Evolutionary conservation across 2,329 filamentous ascomycete species (phyloP).

Genomic region (Paradendryphiella salina): DNA sequence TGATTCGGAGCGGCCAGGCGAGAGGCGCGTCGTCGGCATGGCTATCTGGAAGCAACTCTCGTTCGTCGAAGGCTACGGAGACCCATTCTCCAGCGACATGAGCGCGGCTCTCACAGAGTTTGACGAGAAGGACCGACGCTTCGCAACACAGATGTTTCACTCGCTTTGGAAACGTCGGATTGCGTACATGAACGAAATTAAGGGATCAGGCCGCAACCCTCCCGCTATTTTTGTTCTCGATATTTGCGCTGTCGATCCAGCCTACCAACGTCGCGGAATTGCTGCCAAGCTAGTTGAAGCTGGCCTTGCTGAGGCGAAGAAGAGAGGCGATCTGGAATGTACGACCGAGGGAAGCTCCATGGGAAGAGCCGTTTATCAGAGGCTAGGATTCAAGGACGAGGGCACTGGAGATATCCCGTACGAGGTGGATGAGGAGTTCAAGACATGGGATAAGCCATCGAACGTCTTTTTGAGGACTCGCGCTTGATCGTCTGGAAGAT

Average conservation of each 20-base stretch:
- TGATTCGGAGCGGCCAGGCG: slow-evolving; percentile 27
- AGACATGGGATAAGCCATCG: slow-evolving; percentile 34
- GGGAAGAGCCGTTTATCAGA: slow-evolving; percentile 41
- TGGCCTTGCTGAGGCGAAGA: slow-evolving; percentile 43
- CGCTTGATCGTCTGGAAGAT: slow-evolving; percentile 4
- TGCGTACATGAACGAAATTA: slow-evolving; percentile 30
- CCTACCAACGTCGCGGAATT: slow-evolving; percentile 54
- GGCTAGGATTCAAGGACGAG: slow-evolving; percentile 41
- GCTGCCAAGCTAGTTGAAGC: slow-evolving; percentile 41
- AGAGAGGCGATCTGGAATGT: slow-evolving; percentile 40
- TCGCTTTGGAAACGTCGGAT: slow-evolving; percentile 53
- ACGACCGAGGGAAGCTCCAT: slow-evolving; percentile 45
- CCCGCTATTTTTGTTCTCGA: slow-evolving; percentile 56
- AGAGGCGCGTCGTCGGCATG: slow-evolving; percentile 53
- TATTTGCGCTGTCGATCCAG: slow-evolving; percentile 55
- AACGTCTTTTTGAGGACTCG: slow-evolving; percentile 45
- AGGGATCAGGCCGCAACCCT: slow-evolving; percentile 31
- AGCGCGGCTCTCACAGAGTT: slow-evolving; percentile 37
- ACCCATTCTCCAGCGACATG: slow-evolving; percentile 35
- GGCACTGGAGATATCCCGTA: slow-evolving; percentile 36
- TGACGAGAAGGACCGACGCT: slow-evolving; percentile 53
- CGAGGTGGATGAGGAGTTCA: slow-evolving; percentile 43
- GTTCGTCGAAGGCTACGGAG: slow-evolving; percentile 54
- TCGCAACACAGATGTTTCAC: slow-evolving; percentile 50
- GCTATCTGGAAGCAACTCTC: slow-evolving; percentile 62